Percentiles rank a stretch among this genome's conserved stretches.
Conservation (phyloP, 2,329 filamentous ascomycete genomes). For the Xylariales sp. region DNA sequence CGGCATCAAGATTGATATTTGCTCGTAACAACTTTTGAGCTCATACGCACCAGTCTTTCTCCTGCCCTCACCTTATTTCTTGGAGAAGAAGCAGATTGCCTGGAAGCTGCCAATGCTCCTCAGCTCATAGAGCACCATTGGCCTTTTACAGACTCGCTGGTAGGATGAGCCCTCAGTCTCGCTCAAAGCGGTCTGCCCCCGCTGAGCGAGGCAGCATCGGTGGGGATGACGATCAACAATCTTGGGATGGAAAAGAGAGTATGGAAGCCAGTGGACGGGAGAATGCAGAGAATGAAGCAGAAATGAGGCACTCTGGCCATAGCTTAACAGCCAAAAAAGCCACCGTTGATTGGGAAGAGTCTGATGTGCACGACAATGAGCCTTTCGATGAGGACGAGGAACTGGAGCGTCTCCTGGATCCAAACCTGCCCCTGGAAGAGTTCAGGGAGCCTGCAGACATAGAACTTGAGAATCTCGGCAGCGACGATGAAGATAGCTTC, state of each 20-base stretch:
- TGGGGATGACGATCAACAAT: slow-evolving; percentile 20
- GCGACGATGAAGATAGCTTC: slow-evolving; percentile 21
- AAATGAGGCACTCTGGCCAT: slow-evolving; percentile 12
- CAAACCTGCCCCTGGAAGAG: slow-evolving; percentile 43
- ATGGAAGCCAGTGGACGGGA: slow-evolving; percentile 25
- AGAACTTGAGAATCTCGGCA: slow-evolving; percentile 8
- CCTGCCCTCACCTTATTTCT: no score
- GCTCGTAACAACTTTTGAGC: no score
- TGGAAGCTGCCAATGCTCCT: no score
- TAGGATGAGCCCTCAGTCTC: slow-evolving; percentile 26
- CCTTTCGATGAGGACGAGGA: slow-evolving; percentile 44
- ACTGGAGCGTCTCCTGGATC: slow-evolving; percentile 53
- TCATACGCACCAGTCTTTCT: no score
- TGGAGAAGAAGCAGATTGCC: no score
- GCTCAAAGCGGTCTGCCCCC: slow-evolving; percentile 28
- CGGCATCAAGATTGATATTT: no score
- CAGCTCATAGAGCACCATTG: no score
- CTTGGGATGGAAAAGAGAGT: slow-evolving; percentile 20
- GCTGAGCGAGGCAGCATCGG: slow-evolving; percentile 13
- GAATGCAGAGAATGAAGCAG: slow-evolving; percentile 14
- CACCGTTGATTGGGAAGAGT: slow-evolving; percentile 36
- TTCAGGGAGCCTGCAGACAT: slow-evolving; percentile 19
- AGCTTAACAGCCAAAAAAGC: slow-evolving; percentile 30
- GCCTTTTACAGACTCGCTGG: no score
- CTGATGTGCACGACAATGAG: slow-evolving; percentile 28